Base-by-base conservation (phyloP, 257 asterid species). In the Jacaranda copaia region DNA sequence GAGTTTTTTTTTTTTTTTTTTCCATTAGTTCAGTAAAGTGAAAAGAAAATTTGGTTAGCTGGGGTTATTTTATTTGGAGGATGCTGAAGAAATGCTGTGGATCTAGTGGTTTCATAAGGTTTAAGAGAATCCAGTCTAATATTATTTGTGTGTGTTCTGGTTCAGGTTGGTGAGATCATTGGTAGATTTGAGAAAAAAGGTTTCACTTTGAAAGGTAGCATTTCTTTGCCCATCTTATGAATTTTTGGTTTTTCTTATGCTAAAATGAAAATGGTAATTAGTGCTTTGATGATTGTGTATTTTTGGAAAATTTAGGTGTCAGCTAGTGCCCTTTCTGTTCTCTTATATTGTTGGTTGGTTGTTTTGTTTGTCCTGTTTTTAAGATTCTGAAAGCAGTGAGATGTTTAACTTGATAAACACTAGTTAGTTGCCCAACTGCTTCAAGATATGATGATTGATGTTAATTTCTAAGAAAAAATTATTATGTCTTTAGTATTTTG, bases 161-260 rank as follows among this genome's bases (percentile, higher is more conserved):
- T 85, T 79, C 88, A 91, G 98, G 87, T 91, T 77, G 96, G 96
- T 79, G 97, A 91, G 71, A 89, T 89, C 48, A 89, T 91, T 68
- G 75, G 93, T 78, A 83, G 95, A 76, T 91, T 91, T 83, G 97
- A 93, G 88, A 87, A 93, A 89, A 93, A 90, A 78, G 95, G 96
- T 7, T 90, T 91, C 89, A 73, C 91, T 70, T 80, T 88, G 88
- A 92, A 89, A 87, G 97, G 96, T 90, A 68, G 11, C 57, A 40
- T 51, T 68, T 64, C 32, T 32, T 48, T 5, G 36, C 59, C 19
- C 20, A 36, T 38, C 3, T 59, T 57, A 25, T 32, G 36, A 18
- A n/a, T n/a, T 35, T 7, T 63, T 42, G 19, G 2, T 43, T n/a
- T 15, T 14, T 5, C 25, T 63, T 71, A 6, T 38, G 11, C 53